Evolutionary conservation across 2,329 filamentous ascomycete genomes (phyloP), one percentile per base, ranked within the genome.

Genomic region (Venturia oleaginea): DNA sequence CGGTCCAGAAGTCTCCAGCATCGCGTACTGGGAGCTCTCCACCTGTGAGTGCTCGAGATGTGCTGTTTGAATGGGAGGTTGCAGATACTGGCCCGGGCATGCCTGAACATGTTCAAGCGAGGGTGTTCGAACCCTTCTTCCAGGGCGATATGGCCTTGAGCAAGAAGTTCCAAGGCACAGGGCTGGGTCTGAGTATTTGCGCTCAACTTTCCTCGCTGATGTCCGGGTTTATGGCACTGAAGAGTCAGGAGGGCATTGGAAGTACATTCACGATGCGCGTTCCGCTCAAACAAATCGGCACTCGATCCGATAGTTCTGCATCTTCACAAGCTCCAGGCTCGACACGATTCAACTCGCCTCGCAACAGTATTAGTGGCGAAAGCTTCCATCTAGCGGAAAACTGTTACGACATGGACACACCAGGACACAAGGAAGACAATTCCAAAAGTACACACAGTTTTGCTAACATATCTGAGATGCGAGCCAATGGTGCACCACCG

Each of bases 111-210:
- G 84, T 95, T 74, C 91, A 92, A 69, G 81, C 90, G 65, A 87
- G 87, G 68, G 91, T 97, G 11, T 97, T 97, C 72, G 92, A 96
- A 73, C 92, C 92, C 0, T 97, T 97, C 71, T 90, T 96, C 0
- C 92, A 97, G 75, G 92, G 90, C n/a, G 92, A 96, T 72, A 78
- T 94, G 1, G 90, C 91, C 0, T 77, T 97, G 19, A 95, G 89
- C 78, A 95, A 91, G 74, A 94, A 94, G 71, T 95, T 88, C 72
- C 91, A 91, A 22, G 92, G 92, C 19, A 96, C 92, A 0, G 92
- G 92, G 4, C 79, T 96, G 1, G 92, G 92, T 1, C 75, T 97
- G 64, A 93, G 89, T 71, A 97, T 97, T 70, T 96, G 91, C 76
- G 88, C 90, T 24, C 92, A 97, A 73, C 79, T 97, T 43, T 90